Evolutionary conservation across 768 basidiomycete species (phyloP).

Genomic region (Lactifluus volemus): DNA sequence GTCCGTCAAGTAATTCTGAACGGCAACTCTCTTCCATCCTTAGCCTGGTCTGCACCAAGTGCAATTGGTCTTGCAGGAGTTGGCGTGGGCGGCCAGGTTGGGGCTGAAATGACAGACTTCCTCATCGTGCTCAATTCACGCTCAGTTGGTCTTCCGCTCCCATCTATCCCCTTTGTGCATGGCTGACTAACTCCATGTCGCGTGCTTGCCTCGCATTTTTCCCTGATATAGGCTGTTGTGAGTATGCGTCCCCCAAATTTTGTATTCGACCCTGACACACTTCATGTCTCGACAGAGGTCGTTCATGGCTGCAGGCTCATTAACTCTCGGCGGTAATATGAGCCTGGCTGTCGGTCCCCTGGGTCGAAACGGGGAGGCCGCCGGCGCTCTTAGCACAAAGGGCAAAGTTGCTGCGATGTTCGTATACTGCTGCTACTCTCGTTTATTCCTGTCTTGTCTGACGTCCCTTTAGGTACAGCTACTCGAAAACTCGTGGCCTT

Average conservation of each 20-base stretch:
- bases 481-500: constrained; percentile 86
- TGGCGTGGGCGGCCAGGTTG: constrained; percentile 77
- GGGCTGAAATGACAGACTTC: constrained; percentile 88
- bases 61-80: constrained; percentile 91
- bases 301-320: constrained; percentile 91
- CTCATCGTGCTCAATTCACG: constrained; percentile 80
- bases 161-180: neutral
- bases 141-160: constrained; percentile 41
- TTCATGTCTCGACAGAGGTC: constrained; percentile 39
- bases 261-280: neutral
- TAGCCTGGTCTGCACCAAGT: constrained; percentile 90
- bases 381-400: constrained; percentile 70
- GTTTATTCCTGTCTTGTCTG: neutral
- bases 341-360: constrained; percentile 87
- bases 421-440: constrained; percentile 13
- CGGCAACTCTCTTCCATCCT: neutral
- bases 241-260: constrained; percentile 24
- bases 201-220: neutral
- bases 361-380: constrained; percentile 92
- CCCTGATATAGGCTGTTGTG: constrained; percentile 52
- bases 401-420: constrained; percentile 92
- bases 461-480: constrained; percentile 58
- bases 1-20: neutral
- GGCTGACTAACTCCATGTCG: constrained; percentile 1
- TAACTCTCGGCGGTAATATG: constrained; percentile 87